Conservation (phyloP, 2,329 filamentous ascomycete genomes). For the Monilinia vaccinii-corymbosi region DNA sequence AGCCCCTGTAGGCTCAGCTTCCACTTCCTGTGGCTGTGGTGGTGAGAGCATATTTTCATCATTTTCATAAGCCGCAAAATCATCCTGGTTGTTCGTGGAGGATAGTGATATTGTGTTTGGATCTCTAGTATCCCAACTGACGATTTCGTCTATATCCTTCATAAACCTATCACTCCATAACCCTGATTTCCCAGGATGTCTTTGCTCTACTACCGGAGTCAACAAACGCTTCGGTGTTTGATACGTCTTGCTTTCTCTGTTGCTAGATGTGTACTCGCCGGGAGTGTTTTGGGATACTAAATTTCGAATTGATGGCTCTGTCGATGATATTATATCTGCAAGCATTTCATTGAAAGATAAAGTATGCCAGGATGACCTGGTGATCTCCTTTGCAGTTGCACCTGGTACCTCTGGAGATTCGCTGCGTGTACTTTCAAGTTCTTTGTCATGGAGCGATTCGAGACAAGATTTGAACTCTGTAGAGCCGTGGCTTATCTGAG, state of each 20-base stretch:
- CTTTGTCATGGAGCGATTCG: background rate
- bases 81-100: background rate
- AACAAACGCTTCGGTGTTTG: background rate
- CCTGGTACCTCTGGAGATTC: background rate
- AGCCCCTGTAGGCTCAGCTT: slow-evolving; percentile 14
- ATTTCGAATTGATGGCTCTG: slow-evolving; percentile 16
- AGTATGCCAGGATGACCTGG: background rate
- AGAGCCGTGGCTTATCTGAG: background rate
- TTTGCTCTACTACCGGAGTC: slow-evolving; percentile 16
- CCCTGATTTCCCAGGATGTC: slow-evolving; percentile 12
- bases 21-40: background rate
- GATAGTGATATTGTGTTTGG: background rate
- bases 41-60: background rate
- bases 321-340: slow-evolving; percentile 12
- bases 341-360: slow-evolving; percentile 10
- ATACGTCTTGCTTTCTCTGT: background rate
- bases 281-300: slow-evolving; percentile 13
- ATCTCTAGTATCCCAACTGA: background rate
- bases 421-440: background rate
- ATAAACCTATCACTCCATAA: background rate
- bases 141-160: background rate
- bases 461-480: background rate
- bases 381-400: background rate
- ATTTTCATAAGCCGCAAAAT: background rate
- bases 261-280: background rate